phyloP scores from a whole-genome alignment of 306 rosid genomes.

The Inga laurina region DNA sequence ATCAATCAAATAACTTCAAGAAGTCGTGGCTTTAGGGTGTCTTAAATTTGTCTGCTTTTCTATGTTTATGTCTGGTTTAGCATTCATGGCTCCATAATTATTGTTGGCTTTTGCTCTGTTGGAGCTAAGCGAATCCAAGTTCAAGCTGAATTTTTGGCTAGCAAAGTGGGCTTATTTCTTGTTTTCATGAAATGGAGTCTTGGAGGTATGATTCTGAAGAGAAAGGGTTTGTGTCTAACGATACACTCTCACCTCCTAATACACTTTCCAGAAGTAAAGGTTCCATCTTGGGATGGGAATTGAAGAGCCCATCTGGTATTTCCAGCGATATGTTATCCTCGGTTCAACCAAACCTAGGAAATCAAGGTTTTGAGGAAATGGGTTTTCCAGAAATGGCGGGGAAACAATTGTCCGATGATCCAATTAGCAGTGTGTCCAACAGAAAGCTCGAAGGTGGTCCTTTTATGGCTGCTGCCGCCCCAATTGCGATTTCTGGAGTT shows the following conservation, averaged over 20 bases:
- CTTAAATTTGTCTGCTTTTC: constrained; percentile 10
- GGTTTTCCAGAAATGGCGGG: constrained; percentile 58
- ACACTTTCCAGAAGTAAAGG: constrained; percentile 49
- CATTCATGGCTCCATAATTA: not conserved
- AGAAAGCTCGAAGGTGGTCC: constrained; percentile 38
- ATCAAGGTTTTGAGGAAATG: constrained; percentile 66
- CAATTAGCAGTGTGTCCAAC: constrained; percentile 39
- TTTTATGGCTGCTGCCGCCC: constrained; percentile 25
- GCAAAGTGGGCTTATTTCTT: not conserved
- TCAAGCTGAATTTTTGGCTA: constrained; percentile 12
- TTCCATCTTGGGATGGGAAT: constrained; percentile 63
- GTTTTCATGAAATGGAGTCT: constrained; percentile 64
- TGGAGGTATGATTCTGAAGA: constrained; percentile 76
- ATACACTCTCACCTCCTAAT: constrained; percentile 46
- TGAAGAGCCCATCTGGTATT: constrained; percentile 55
- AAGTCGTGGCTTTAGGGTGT: constrained; percentile 24
- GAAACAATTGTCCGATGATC: constrained; percentile 48
- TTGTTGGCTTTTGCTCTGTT: constrained; percentile 10
- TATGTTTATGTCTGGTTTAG: not conserved
- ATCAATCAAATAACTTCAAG: constrained; percentile 18
- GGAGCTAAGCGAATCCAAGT: constrained; percentile 8
- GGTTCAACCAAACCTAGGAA: constrained; percentile 47
- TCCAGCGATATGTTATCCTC: constrained; percentile 46
- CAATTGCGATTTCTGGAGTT: constrained; percentile 43
- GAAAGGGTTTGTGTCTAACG: constrained; percentile 59